A percentile compares a stretch with the other conserved stretches of the same genome.
Conservation (phyloP, 192 early-diverging fungal species). For the Coemansia sp. region DNA sequence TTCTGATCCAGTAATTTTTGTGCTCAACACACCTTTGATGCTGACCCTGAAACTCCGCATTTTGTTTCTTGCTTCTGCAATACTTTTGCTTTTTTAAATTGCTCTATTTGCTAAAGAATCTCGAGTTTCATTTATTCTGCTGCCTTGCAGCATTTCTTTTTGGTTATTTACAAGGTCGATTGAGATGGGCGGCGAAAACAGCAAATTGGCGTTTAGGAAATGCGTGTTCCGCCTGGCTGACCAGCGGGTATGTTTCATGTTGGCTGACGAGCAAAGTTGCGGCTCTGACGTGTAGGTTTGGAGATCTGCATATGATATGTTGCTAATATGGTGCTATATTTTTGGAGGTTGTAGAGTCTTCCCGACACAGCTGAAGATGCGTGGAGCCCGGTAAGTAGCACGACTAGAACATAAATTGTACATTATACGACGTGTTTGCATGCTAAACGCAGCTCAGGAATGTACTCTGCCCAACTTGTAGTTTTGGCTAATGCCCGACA, state of each 20-base stretch:
- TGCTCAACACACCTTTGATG: too few relatives aligned
- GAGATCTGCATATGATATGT: neutral
- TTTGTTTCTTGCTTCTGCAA: slow-evolving; percentile 1
- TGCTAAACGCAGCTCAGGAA: neutral
- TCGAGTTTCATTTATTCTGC: neutral
- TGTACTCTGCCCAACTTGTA: slow-evolving; percentile 12
- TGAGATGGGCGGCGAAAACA: slow-evolving; percentile 84
- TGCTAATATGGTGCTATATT: neutral
- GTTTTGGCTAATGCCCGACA: slow-evolving; percentile 69
- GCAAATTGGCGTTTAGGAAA: slow-evolving; percentile 85
- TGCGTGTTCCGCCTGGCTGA: slow-evolving; percentile 83
- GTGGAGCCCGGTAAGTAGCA: slow-evolving; percentile 49
- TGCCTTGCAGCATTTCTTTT: neutral
- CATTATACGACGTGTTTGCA: neutral
- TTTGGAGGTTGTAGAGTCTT: slow-evolving; percentile 25
- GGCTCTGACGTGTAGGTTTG: neutral
- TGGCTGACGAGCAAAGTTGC: neutral
- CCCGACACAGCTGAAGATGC: slow-evolving; percentile 49
- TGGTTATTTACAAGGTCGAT: neutral
- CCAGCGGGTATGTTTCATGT: slow-evolving; percentile 60
- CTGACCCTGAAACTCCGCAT: slow-evolving; percentile 8
- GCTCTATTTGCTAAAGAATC: slow-evolving; percentile 1
- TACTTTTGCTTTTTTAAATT: neutral
- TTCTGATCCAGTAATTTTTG: neutral
- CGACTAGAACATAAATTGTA: neutral